phyloP scores from a whole-genome alignment of 1,139 yeast species.

The Kodamaea plutei region DNA sequence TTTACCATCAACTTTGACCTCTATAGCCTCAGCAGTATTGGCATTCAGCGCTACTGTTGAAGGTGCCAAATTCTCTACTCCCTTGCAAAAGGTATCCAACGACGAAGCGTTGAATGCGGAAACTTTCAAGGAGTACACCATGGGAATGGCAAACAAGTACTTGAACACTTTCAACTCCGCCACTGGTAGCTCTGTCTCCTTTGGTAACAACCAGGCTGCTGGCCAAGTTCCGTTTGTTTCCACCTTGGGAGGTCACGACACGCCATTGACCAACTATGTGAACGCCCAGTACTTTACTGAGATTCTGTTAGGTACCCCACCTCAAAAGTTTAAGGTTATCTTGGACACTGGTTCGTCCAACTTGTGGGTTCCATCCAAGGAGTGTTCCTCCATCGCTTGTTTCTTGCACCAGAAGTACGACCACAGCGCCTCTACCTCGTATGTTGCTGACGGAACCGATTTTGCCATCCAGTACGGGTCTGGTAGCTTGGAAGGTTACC shows the following conservation, averaged over 20 bases:
- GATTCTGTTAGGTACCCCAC: constrained; percentile 86
- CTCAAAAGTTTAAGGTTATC: constrained; percentile 83
- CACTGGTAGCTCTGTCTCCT: constrained; percentile 19
- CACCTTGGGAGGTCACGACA: constrained; percentile 45
- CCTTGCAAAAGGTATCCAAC: constrained; percentile 59
- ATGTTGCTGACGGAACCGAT: constrained; percentile 79
- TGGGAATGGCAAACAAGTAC: constrained; percentile 72
- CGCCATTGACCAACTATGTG: constrained; percentile 86
- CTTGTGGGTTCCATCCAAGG: constrained; percentile 90
- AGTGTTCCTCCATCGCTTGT: constrained; percentile 92
- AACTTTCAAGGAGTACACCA: constrained; percentile 59
- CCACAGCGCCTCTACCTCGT: constrained; percentile 72
- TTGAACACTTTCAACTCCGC: constrained; percentile 49
- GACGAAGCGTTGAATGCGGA: constrained; percentile 60
- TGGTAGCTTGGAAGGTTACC: constrained; percentile 87
- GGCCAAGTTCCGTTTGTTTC: constrained; percentile 46
- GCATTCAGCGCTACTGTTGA: constrained; percentile 34
- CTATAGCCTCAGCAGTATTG: constrained; percentile 32
- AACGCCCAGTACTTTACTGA: constrained; percentile 96
- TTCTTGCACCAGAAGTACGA: constrained; percentile 88
- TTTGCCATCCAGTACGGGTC: constrained; percentile 88
- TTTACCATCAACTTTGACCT: constrained; percentile 29
- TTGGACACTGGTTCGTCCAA: constrained; percentile 96
- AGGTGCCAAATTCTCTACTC: constrained; percentile 61
- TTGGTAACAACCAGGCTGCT: constrained; percentile 12